Evolutionary conservation across 768 basidiomycete species (phyloP).

Genomic region (Gloeopeniophorella convolvens): DNA sequence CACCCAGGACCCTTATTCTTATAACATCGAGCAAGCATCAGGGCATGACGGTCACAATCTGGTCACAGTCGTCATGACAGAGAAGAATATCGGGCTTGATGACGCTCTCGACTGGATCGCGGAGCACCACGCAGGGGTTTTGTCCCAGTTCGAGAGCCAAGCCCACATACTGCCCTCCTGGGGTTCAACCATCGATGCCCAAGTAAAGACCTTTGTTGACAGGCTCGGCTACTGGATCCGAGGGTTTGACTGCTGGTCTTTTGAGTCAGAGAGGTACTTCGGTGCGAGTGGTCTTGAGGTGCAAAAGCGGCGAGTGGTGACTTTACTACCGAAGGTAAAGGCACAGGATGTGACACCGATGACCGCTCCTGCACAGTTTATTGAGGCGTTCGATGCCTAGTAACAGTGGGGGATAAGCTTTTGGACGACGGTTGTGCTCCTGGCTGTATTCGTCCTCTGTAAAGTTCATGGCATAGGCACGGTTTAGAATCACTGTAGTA

Average conservation of each 20-base stretch:
- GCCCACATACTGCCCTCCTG: constrained; percentile 30
- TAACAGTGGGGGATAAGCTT: too few species aligned
- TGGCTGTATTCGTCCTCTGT: too few species aligned
- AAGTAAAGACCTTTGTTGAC: constrained; percentile 31
- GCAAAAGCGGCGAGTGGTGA: constrained; percentile 10
- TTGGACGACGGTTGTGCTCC: too few species aligned
- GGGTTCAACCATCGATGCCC: constrained; percentile 29
- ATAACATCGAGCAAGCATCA: constrained; percentile 34
- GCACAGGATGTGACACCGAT: constrained; percentile 6
- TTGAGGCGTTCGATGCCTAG: too few species aligned
- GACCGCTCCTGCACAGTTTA: too few species aligned
- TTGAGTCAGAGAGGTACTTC: constrained; percentile 33
- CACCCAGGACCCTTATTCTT: constrained; percentile 35
- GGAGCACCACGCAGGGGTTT: constrained; percentile 20
- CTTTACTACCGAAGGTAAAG: constrained; percentile 1
- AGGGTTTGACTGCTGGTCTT: constrained; percentile 27
- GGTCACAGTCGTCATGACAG: constrained; percentile 36
- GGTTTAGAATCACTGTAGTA: too few species aligned
- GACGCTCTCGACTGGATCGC: constrained; percentile 34
- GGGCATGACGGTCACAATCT: constrained; percentile 37
- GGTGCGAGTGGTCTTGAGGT: constrained; percentile 26
- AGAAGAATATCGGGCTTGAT: constrained; percentile 30
- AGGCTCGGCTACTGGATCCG: constrained; percentile 37
- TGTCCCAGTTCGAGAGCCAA: constrained; percentile 29
- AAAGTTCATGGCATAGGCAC: too few species aligned